Conservation (phyloP, 805 yeast species). For the Lipomyces spencermartinsiae region DNA sequence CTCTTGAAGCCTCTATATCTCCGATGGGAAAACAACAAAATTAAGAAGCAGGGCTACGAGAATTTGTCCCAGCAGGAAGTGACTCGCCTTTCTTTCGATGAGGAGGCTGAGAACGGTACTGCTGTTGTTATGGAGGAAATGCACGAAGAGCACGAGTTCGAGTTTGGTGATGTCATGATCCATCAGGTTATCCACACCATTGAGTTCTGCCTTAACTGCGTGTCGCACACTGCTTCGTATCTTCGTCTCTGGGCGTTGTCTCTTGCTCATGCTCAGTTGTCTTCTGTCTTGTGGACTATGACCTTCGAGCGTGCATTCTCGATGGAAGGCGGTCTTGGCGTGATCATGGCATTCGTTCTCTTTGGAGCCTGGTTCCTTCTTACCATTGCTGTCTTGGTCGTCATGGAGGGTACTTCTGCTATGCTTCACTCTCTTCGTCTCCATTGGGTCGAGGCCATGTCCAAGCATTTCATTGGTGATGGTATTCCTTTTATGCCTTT, state of each 20-base stretch:
- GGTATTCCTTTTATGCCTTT: conserved; percentile 93
- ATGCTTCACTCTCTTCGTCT: conserved; percentile 98
- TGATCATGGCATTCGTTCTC: conserved; percentile 73
- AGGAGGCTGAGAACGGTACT: conserved; percentile 44
- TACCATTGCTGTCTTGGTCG: conserved; percentile 87
- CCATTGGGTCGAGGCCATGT: conserved; percentile 99
- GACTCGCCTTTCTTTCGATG: conserved; percentile 45
- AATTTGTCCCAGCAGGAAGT: conserved; percentile 54
- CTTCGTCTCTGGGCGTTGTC: conserved; percentile 97
- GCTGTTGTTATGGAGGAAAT: conserved; percentile 47
- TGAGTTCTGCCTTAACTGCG: conserved; percentile 96
- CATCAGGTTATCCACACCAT: conserved; percentile 98
- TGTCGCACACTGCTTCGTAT: conserved; percentile 98
- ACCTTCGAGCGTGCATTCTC: conserved; percentile 82
- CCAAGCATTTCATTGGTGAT: conserved; percentile 96
- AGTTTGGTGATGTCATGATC: conserved; percentile 92
- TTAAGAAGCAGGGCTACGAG: conserved; percentile 59
- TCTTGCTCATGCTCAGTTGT: conserved; percentile 94
- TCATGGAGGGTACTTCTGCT: conserved; percentile 99
- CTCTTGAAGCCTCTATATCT: conserved; percentile 80
- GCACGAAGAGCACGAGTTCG: conserved; percentile 64
- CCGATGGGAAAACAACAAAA: conserved; percentile 61
- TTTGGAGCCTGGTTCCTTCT: conserved; percentile 95
- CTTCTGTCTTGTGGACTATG: conserved; percentile 96
- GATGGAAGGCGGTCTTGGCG: conserved; percentile 68